Conservation (phyloP, 371 early-diverging fungal species). For the Mortierella sp. region DNA sequence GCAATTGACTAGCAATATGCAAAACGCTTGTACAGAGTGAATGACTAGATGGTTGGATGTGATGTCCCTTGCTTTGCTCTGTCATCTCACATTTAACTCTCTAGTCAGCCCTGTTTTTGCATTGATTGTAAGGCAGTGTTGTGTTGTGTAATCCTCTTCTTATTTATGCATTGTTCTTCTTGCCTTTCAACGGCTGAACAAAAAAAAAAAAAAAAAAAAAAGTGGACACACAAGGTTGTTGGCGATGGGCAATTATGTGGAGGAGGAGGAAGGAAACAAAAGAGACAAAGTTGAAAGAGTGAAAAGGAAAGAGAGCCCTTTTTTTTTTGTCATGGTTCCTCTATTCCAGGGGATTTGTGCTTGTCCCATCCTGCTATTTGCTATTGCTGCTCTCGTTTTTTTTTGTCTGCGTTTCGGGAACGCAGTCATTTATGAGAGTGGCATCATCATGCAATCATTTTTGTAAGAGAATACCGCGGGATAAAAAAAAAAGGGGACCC, state of each 20-base stretch:
- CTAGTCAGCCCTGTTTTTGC: not conserved
- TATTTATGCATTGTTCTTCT: not conserved
- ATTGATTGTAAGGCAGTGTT: not conserved
- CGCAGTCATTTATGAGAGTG: not conserved
- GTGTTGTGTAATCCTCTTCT: not conserved
- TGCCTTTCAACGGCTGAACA: not conserved
- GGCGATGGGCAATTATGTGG: not conserved
- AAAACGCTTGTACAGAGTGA: not conserved
- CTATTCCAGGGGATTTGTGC: not conserved
- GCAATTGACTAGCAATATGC: not conserved
- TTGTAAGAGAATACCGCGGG: not conserved
- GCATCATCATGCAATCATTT: conserved; percentile 8
- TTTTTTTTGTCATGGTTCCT: not conserved
- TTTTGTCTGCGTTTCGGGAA: not conserved
- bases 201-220: not conserved
- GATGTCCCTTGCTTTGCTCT: not conserved
- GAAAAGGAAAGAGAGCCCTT: not conserved
- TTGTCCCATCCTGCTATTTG: not conserved
- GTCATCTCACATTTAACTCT: not conserved
- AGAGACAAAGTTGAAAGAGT: not conserved
- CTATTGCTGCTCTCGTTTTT: not conserved
- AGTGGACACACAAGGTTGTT: not conserved
- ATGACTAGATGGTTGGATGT: not conserved
- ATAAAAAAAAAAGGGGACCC: not conserved
- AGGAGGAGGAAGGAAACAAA: not conserved